Base-by-base conservation (phyloP, 495 filamentous ascomycete species). In the Cenococcum geophilum region DNA sequence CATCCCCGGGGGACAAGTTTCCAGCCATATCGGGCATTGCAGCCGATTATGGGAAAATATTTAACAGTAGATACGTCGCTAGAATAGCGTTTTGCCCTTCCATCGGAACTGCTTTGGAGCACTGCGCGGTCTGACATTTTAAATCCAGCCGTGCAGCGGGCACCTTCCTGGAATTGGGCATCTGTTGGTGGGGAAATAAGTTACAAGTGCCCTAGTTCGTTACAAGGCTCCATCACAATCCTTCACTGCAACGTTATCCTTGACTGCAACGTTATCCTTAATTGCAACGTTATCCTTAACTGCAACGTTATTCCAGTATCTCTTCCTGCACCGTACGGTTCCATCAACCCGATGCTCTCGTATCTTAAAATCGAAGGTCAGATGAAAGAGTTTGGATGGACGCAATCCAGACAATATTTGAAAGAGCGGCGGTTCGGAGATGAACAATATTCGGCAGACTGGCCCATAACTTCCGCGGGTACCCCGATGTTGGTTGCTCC, bases 1-100 rank as follows among this genome's bases (percentile, higher is more conserved):
- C 64, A 0, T 65, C 57, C 58, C 20, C 53, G 21, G 27, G 48
- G 4, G 73, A 74, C 59, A 73, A 67, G 57, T 56, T 75, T 21
- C 60, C 66, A 10, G 73, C 70, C 35, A 55, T 75, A 12, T 65
- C 72, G 11, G 70, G 70, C 1, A 61, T 74, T 36, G 70, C 71
- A n/a, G 59, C 45, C 32, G 42, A 57, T 1, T 61, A 68, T 37
- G 58, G 63, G 6, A 36, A 54, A 12, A 45, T 47, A 20, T 61
- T 61, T 23, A 43, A 51, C 11, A 48, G 57, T 4, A n/a, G 57
- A 23, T 73, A 75, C 58, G 20, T 72, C 11, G 71, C 68, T 9
- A 71, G 72, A 10, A 16, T 75, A 71, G 73, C 57, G 65, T 37
- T 57, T 59, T 71, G 67, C 52, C 5, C 25, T 64, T 14, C 5